Conservation (phyloP, 345 rosid species). For the Populus simonii region DNA sequence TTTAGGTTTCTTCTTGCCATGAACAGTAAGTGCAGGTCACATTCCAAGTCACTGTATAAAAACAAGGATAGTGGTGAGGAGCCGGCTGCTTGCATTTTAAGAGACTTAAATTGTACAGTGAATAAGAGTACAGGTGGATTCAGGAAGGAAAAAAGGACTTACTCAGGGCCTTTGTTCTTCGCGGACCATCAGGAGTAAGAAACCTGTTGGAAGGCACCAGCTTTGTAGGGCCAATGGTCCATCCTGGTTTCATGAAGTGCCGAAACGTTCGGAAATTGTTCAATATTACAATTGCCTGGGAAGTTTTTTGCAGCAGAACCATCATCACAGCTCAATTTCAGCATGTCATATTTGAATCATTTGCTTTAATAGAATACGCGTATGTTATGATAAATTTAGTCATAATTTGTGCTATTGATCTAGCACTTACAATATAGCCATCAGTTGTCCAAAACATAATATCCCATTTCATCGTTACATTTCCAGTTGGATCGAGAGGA, state of each 20-base stretch:
- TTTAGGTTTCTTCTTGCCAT: constrained; percentile 70
- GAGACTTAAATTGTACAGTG: background rate
- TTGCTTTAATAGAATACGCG: too few species aligned
- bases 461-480: constrained; percentile 86
- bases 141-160: constrained; percentile 19
- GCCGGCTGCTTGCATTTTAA: background rate
- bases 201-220: constrained; percentile 62
- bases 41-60: constrained; percentile 81
- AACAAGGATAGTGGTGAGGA: background rate
- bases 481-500: constrained; percentile 86
- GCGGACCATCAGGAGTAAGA: constrained; percentile 54
- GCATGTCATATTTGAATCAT: background rate
- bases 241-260: constrained; percentile 75
- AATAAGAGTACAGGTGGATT: too few species aligned
- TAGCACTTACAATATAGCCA: constrained; percentile 66
- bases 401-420: background rate
- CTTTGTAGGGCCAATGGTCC: constrained; percentile 79
- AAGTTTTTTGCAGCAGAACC: constrained; percentile 3
- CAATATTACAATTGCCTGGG: constrained; percentile 68
- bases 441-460: constrained; percentile 81
- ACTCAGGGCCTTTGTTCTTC: constrained; percentile 82
- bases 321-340: background rate
- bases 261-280: constrained; percentile 75
- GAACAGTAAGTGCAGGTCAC: constrained; percentile 85
- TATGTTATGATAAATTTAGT: background rate